A percentile compares a stretch with the other conserved stretches of the same genome.
Evolutionary conservation across 2,329 filamentous ascomycete species (phyloP).

Genomic region (Dendryphion nanum): DNA sequence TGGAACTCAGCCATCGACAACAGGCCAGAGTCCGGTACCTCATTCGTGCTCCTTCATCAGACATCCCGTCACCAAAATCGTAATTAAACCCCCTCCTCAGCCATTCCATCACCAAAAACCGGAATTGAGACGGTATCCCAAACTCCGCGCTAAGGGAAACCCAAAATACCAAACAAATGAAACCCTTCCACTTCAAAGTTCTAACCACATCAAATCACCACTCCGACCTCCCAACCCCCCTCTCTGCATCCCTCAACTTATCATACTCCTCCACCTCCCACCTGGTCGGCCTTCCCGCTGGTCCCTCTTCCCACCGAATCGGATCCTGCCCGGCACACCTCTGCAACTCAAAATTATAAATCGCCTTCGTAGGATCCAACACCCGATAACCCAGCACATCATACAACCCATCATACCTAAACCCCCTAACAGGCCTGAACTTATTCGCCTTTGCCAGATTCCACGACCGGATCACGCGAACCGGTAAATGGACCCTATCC

Average conservation of each 20-base stretch:
- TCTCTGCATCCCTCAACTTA: constrained; percentile 18
- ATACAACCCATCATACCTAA: constrained; percentile 61
- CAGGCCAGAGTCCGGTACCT: too few species aligned
- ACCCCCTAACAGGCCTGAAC: constrained; percentile 48
- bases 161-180: too few species aligned
- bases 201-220: too few species aligned
- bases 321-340: constrained; percentile 46
- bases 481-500: constrained; percentile 31
- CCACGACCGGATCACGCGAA: constrained; percentile 53
- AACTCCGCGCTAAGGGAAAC: too few species aligned
- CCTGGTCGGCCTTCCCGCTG: constrained; percentile 43
- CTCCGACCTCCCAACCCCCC: background rate
- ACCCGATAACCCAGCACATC: constrained; percentile 41
- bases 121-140: too few species aligned
- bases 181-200: too few species aligned
- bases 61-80: too few species aligned
- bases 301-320: constrained; percentile 44
- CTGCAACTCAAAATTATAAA: constrained; percentile 50
- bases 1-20: too few species aligned
- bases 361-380: constrained; percentile 41
- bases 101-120: too few species aligned
- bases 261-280: constrained; percentile 23
- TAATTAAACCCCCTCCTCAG: too few species aligned
- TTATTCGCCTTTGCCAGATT: constrained; percentile 36
- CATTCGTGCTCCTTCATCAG: too few species aligned